Conservation (phyloP, 2,329 filamentous ascomycete species). For the Trichoderma oligosporum region DNA sequence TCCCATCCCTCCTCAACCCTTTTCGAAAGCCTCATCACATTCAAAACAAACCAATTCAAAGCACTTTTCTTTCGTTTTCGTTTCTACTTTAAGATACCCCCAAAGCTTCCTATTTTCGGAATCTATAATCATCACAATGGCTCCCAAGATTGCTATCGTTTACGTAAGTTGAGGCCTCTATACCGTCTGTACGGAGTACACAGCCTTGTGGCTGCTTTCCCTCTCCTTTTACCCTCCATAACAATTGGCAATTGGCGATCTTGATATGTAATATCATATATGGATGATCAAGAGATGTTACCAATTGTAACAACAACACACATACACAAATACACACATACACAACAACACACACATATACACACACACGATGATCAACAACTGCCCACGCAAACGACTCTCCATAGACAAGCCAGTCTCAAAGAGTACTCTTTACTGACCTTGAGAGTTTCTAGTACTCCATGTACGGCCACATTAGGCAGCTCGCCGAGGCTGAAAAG, state of each 20-base stretch:
- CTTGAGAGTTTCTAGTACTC: slow-evolving; percentile 63
- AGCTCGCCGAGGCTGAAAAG: slow-evolving; percentile 85
- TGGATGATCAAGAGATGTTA: background rate
- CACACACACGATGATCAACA: no score
- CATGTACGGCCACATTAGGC: slow-evolving; percentile 85
- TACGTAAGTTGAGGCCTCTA: slow-evolving; percentile 57
- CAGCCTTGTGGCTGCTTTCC: background rate
- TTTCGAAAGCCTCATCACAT: slow-evolving; percentile 2
- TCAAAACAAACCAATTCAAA: slow-evolving; percentile 3
- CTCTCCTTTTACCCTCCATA: background rate
- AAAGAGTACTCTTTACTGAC: slow-evolving; percentile 2
- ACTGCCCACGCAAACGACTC: no score
- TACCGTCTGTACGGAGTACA: background rate
- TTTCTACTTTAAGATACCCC: slow-evolving; percentile 9
- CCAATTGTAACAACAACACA: background rate
- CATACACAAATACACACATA: background rate
- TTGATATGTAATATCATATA: no score
- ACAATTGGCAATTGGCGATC: background rate
- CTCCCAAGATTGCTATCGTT: slow-evolving; percentile 87
- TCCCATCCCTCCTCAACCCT: slow-evolving; percentile 10
- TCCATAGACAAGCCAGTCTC: no score
- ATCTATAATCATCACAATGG: slow-evolving; percentile 56
- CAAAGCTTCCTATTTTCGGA: background rate
- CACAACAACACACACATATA: no score
- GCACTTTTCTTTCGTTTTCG: slow-evolving; percentile 9